These are phyloP conservation scores for Monosporozyma servazzii DNA, from an alignment of 805 yeast genomes.

Conservation along the genomic window DNA sequence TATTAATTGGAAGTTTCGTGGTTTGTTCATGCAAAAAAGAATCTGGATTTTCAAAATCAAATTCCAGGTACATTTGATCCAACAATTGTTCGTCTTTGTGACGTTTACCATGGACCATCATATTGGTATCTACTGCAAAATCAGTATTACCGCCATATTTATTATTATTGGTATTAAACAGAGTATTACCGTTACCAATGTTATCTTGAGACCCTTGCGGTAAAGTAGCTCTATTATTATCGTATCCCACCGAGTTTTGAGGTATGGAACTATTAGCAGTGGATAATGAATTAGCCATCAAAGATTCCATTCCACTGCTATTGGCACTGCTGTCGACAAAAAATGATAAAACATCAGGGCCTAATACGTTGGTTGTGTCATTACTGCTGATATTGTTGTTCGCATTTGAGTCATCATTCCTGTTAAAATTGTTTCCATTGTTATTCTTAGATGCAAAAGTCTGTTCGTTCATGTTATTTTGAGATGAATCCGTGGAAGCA, in stretches of 20 bases:
- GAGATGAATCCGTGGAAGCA: not conserved
- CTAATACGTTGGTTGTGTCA: not conserved
- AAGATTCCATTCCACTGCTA: constrained; percentile 20
- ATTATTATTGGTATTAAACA: not conserved
- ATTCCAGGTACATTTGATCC: constrained; percentile 18
- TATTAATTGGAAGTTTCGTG: not conserved
- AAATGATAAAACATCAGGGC: constrained; percentile 5
- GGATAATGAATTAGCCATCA: constrained; percentile 19
- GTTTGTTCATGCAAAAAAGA: constrained; percentile 12
- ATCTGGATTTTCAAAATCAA: constrained; percentile 21
- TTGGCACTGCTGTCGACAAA: constrained; percentile 14
- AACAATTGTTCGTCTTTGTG: constrained; percentile 8
- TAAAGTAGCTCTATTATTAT: not conserved
- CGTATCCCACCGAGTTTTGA: constrained; percentile 8
- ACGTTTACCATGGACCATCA: not conserved
- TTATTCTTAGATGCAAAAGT: not conserved
- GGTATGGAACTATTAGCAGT: constrained; percentile 12
- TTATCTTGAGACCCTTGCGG: not conserved
- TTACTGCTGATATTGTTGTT: not conserved
- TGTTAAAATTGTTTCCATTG: not conserved
- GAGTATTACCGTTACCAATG: not conserved
- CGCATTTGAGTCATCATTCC: not conserved
- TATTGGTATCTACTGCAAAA: not conserved
- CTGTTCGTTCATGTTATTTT: not conserved
- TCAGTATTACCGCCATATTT: not conserved